Percentiles rank a stretch among this genome's conserved stretches.
These are phyloP conservation scores for Aureobasidium sp. DNA, from an alignment of 2,329 filamentous ascomycete species.

Conservation along the genomic window DNA sequence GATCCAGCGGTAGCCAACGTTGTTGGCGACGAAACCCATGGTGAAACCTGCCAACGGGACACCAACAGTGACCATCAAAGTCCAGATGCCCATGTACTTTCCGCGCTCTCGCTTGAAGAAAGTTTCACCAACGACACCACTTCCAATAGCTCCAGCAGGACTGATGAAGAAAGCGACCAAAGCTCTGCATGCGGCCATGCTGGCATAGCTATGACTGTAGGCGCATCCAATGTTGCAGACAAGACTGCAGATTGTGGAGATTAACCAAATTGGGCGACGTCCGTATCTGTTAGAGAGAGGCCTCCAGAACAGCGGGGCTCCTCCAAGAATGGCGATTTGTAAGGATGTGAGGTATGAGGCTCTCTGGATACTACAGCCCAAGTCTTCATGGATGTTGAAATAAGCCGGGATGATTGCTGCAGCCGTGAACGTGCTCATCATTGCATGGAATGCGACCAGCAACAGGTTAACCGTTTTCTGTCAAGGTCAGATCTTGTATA, in stretches of 20 bases:
- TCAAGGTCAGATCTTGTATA: neutral
- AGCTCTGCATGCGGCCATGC: conserved; percentile 45
- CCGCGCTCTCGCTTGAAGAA: conserved; percentile 50
- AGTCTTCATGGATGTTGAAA: conserved; percentile 43
- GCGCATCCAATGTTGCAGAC: conserved; percentile 49
- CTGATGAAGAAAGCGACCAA: conserved; percentile 50
- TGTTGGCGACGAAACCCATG: conserved; percentile 40
- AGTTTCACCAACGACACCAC: conserved; percentile 49
- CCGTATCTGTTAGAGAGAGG: conserved; percentile 48
- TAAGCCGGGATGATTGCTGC: conserved; percentile 49
- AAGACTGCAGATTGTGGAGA: conserved; percentile 41
- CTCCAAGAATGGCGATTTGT: conserved; percentile 47
- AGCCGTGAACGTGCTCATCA: conserved; percentile 49
- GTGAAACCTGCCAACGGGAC: conserved; percentile 36
- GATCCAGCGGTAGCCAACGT: conserved; percentile 51
- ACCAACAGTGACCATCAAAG: conserved; percentile 43
- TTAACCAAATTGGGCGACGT: conserved; percentile 46
- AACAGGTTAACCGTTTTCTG: conserved; percentile 47
- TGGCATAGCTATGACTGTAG: conserved; percentile 40
- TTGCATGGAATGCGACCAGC: conserved; percentile 44
- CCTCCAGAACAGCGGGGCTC: conserved; percentile 48
- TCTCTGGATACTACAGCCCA: conserved; percentile 42
- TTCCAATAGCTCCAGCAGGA: conserved; percentile 48
- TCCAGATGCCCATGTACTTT: conserved; percentile 52
- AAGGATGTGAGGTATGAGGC: conserved; percentile 48